These are phyloP conservation scores for Aspergillus sp. DNA, from an alignment of 2,329 filamentous ascomycete genomes.

Conservation along the genomic window DNA sequence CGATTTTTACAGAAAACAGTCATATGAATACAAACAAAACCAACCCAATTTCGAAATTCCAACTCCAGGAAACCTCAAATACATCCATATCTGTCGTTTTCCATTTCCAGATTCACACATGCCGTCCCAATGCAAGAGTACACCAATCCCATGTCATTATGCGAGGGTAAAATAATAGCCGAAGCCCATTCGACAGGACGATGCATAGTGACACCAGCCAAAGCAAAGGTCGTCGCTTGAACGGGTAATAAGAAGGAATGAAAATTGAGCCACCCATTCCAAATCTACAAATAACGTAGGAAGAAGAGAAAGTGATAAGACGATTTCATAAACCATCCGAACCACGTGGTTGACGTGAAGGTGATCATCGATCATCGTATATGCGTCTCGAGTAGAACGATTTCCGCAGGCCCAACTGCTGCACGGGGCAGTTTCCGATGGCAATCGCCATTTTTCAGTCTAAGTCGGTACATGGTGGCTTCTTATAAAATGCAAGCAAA, in stretches of 20 bases:
- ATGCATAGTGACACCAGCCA: constrained; percentile 5
- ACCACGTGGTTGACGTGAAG: neutral
- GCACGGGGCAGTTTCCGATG: neutral
- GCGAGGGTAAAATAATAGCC: constrained; percentile 6
- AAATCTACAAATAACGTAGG: constrained; percentile 20
- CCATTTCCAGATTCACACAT: constrained; percentile 9
- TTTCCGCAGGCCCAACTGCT: neutral
- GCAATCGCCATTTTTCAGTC: no score
- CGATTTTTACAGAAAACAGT: neutral
- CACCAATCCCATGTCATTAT: constrained; percentile 9
- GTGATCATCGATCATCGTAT: constrained; percentile 3
- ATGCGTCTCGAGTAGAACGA: constrained; percentile 2
- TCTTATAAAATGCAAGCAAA: no score
- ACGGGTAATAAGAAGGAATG: constrained; percentile 2
- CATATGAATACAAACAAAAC: neutral
- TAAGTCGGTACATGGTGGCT: no score
- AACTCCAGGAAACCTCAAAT: constrained; percentile 2
- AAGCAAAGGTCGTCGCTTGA: constrained; percentile 7
- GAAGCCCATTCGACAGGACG: constrained; percentile 3
- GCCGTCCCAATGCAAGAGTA: constrained; percentile 15
- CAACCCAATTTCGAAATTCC: neutral
- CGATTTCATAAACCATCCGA: constrained; percentile 5
- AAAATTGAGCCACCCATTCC: constrained; percentile 20
- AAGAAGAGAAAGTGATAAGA: neutral
- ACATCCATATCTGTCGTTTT: constrained; percentile 6